phyloP scores from a whole-genome alignment of 768 basidiomycete species.

The Dendrothele bispora region DNA sequence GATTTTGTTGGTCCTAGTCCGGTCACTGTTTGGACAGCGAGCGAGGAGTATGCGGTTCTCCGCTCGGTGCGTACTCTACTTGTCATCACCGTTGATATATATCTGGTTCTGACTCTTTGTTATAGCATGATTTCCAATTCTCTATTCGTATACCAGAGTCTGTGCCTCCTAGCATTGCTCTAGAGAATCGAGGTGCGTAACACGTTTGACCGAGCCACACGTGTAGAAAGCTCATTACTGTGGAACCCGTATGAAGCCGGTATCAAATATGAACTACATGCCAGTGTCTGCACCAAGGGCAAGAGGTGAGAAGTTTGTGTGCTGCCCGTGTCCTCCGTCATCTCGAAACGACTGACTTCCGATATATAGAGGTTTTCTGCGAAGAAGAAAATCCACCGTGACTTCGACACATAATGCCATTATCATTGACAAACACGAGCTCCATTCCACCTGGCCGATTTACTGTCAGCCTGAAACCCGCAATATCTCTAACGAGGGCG shows the following conservation, averaged over 20 bases:
- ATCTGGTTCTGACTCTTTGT: slow-evolving; percentile 4
- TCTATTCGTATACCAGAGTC: slow-evolving; percentile 90
- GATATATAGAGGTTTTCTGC: slow-evolving; percentile 70
- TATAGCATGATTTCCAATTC: slow-evolving; percentile 86
- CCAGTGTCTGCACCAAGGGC: slow-evolving; percentile 80
- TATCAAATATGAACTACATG: slow-evolving; percentile 88
- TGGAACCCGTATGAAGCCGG: slow-evolving; percentile 50
- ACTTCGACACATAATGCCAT: slow-evolving; percentile 69
- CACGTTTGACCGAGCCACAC: background rate
- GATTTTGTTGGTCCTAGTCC: slow-evolving; percentile 84
- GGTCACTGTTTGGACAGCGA: slow-evolving; percentile 78
- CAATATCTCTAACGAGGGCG: slow-evolving; percentile 61
- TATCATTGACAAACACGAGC: slow-evolving; percentile 89
- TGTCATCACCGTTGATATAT: slow-evolving; percentile 7
- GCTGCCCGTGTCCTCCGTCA: background rate
- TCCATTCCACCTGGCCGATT: slow-evolving; percentile 92
- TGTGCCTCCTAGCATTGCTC: slow-evolving; percentile 80
- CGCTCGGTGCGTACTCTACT: slow-evolving; percentile 50
- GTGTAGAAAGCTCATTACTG: slow-evolving; percentile 1
- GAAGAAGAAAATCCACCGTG: slow-evolving; percentile 72
- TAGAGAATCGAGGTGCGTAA: slow-evolving; percentile 69
- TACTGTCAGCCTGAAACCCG: slow-evolving; percentile 79
- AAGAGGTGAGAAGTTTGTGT: slow-evolving; percentile 70
- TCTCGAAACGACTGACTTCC: slow-evolving; percentile 3
- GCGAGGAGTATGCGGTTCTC: slow-evolving; percentile 70